Base-by-base conservation (phyloP, 345 rosid genomes). In the Aurinia saxatilis region DNA sequence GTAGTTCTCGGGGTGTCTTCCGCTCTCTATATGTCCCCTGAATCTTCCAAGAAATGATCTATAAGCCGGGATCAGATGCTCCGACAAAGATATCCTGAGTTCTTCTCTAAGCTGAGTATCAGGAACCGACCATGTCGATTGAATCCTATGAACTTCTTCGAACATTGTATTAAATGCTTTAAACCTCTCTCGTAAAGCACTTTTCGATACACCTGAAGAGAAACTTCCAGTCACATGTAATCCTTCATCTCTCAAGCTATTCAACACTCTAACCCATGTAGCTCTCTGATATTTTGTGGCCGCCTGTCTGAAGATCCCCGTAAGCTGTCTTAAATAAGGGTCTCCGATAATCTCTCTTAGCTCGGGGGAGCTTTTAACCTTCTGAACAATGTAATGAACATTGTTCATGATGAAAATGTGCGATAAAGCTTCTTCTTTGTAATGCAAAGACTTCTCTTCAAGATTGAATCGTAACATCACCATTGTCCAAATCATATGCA, bases 281-380 rank as follows among this genome's bases (percentile, higher is more conserved):
- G 99, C 95, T 67, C 99, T 84, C 79, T 93, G 91, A 69, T 93
- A 87, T 65, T 76, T 89, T n/a, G 86, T 93, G 0, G 97, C 99
- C 0, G 88, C 86, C 45, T 84, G 88, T 62, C 96, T 70, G 65
- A 89, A 78, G 55, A 79, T 82, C 25, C 96, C 91, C 0, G 88
- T 89, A 65, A 89, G 53, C 76, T 71, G 81, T 80, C 71, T 77
- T 70, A 93, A 70, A 73, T 84, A 87, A 68, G 81, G 78, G 44
- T 93, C 97, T 10, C 91, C 91, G 5, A 93, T 93, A 83, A 93
- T 82, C 70, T 87, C 96, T 65, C 96, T 77, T 59, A 88, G 69
- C 65, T 91, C 98, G 0, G 81, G 83, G 0, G 90, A 86, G 38
- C 90, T 83, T 77, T 82, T 88, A 3, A 79, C 83, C 77, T 91